Evolutionary conservation across 2,329 filamentous ascomycete genomes (phyloP).

Genomic region (Escovopsis weberi): DNA sequence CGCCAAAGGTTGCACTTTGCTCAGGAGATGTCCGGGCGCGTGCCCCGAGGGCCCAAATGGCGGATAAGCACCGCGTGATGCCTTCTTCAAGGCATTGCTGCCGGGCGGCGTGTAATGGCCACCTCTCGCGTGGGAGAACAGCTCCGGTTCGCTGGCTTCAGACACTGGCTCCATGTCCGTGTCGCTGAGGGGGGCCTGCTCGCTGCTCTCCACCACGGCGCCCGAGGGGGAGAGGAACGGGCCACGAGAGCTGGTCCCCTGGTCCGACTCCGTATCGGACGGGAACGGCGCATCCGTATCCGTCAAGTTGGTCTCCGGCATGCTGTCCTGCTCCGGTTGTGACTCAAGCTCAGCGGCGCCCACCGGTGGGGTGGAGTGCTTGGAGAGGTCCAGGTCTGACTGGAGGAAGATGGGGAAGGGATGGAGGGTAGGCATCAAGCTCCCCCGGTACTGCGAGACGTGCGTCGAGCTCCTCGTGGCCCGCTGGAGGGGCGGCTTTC

Average conservation of each 20-base stretch:
- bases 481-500: slow-evolving; percentile 28
- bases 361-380: slow-evolving; percentile 15
- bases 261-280: slow-evolving; percentile 1
- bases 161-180: slow-evolving; percentile 16
- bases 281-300: background rate
- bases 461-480: slow-evolving; percentile 25
- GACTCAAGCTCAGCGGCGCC: background rate
- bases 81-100: no score
- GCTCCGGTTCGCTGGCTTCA: slow-evolving; percentile 20
- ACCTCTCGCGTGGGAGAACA: slow-evolving; percentile 6
- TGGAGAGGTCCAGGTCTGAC: slow-evolving; percentile 23
- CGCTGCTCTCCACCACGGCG: slow-evolving; percentile 17
- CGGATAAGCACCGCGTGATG: background rate
- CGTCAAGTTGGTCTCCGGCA: slow-evolving; percentile 1
- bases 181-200: slow-evolving; percentile 18
- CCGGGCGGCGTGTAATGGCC: no score
- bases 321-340: background rate
- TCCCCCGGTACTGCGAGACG: slow-evolving; percentile 11
- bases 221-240: slow-evolving; percentile 13
- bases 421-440: slow-evolving; percentile 6
- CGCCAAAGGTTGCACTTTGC: background rate
- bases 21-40: slow-evolving; percentile 2
- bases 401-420: slow-evolving; percentile 4
- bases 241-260: slow-evolving; percentile 6
- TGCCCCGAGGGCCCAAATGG: slow-evolving; percentile 2